These are phyloP conservation scores for Candida jianshihensis DNA, from an alignment of 805 yeast genomes.

Conservation along the genomic window DNA sequence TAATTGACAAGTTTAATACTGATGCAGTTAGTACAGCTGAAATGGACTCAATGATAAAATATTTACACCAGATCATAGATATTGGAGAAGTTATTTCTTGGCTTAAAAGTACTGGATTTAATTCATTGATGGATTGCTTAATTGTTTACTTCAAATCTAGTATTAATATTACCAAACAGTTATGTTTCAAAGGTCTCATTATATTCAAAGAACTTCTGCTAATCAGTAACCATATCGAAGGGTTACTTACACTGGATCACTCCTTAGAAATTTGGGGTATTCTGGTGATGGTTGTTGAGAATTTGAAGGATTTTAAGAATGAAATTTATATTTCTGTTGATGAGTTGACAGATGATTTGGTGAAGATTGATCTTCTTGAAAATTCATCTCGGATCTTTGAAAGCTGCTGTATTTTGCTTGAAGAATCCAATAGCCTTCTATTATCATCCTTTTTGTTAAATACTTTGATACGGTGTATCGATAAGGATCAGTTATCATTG, in stretches of 20 bases:
- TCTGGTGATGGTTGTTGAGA: slow-evolving; percentile 18
- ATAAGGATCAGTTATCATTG: slow-evolving; percentile 7
- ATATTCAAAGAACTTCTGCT: slow-evolving; percentile 19
- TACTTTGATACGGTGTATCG: slow-evolving; percentile 17
- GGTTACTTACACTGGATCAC: slow-evolving; percentile 5
- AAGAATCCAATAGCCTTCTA: slow-evolving; percentile 3
- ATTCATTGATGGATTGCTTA: slow-evolving; percentile 6
- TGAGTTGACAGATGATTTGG: slow-evolving; percentile 19
- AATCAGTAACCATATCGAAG: slow-evolving; percentile 10
- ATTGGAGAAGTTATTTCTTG: slow-evolving; percentile 10
- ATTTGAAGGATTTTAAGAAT: slow-evolving; percentile 17
- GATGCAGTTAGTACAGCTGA: slow-evolving; percentile 10
- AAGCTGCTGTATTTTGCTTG: slow-evolving; percentile 10
- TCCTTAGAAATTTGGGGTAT: slow-evolving; percentile 14
- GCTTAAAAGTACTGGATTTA: slow-evolving; percentile 16
- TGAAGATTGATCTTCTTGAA: slow-evolving; percentile 5
- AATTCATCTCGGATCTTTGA: slow-evolving; percentile 8
- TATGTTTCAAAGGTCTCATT: slow-evolving; percentile 22
- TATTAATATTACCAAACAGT: slow-evolving; percentile 14
- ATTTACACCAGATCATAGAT: slow-evolving; percentile 11
- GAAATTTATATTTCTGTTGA: slow-evolving; percentile 20
- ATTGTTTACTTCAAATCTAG: slow-evolving; percentile 17
- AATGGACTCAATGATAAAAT: slow-evolving; percentile 13
- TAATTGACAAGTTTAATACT: slow-evolving; percentile 7
- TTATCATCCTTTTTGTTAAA: slow-evolving; percentile 13